Base-by-base conservation (phyloP, 2,329 filamentous ascomycete genomes). In the Aspergillus transmontanensis region DNA sequence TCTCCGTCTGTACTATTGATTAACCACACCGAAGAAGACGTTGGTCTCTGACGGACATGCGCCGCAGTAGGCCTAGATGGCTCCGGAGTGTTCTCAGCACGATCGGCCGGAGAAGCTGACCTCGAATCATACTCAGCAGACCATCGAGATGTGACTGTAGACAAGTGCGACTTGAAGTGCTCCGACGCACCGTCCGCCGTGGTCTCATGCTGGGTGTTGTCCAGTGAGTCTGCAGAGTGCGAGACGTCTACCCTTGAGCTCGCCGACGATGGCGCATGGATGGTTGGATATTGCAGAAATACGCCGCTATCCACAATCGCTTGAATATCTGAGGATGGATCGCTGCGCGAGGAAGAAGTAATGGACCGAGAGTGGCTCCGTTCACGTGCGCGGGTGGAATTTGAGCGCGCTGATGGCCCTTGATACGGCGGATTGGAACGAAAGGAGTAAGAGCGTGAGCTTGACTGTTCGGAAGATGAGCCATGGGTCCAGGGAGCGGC, bases 101-200 rank as follows among this genome's bases (percentile, higher is more conserved):
- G 65, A 21, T 65, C 68, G 14, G 68, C 66, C 6, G 70, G 66
- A n/a, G 72, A 70, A 14, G 69, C 50, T 34, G 64, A 68, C 59
- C 73, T 71, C 21, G 71, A 60, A 60, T 73, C 62, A 60, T 72
- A 72, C 57, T 79, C 76, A 16, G 72, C 75, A 14, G 78, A 79
- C 73, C 74, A 77, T 61, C 78, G 76, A 21, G 82, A 83, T 2
- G 78, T 78, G 6, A 82, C 78, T 10, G 79, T 79, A 14, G 81
- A 83, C 28, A 83, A 70, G 51, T 79, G 77, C 55, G 78, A 78
- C 59, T 78, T 78, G 72, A 79, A 80, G 58, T 75, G 75, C 23
- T 75, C 71, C 16, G 74, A 73, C 23, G 75, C 72, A 26, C 71
- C 72, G 41, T 77, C 75, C 9, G 73, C 73, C 53, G 75, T 73